Conservation (phyloP, 441 rosid genomes). For the Kokia cookei region DNA sequence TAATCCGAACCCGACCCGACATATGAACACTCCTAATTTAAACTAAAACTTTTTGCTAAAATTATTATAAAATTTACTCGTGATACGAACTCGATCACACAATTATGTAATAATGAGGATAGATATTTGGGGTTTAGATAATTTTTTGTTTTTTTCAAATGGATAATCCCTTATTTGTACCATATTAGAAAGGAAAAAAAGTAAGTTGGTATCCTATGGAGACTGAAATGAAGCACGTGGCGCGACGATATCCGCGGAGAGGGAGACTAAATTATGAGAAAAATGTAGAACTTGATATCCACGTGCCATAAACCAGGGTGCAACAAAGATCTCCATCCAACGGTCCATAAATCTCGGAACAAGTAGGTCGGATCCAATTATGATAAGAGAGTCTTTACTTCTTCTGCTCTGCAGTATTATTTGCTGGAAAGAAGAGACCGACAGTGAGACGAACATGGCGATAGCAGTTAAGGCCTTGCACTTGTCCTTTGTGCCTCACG, state of each 20-base stretch:
- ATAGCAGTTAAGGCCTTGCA: slow-evolving; percentile 43
- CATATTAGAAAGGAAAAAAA: too few species aligned
- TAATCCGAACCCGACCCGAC: too few species aligned
- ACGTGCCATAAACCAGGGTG: slow-evolving; percentile 19
- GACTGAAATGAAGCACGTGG: background rate
- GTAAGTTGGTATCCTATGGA: background rate
- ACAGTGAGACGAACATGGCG: slow-evolving; percentile 31
- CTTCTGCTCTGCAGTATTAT: background rate
- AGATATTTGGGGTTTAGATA: too few species aligned
- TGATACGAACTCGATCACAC: too few species aligned
- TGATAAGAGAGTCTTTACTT: background rate
- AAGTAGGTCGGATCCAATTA: background rate
- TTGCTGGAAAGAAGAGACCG: background rate
- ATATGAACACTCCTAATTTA: too few species aligned
- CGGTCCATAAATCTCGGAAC: slow-evolving; percentile 1
- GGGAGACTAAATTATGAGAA: background rate
- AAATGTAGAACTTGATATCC: background rate
- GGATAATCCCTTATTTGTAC: too few species aligned
- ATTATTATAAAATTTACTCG: too few species aligned
- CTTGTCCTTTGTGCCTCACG: slow-evolving; percentile 55
- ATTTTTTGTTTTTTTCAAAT: too few species aligned
- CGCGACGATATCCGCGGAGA: background rate
- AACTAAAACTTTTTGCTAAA: too few species aligned
- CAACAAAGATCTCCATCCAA: slow-evolving; percentile 15
- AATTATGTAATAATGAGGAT: too few species aligned